Evolutionary conservation across 352 stramenopile species (phyloP), one percentile per base, ranked within the genome.

Genomic region (Saprolegnia diclina): DNA sequence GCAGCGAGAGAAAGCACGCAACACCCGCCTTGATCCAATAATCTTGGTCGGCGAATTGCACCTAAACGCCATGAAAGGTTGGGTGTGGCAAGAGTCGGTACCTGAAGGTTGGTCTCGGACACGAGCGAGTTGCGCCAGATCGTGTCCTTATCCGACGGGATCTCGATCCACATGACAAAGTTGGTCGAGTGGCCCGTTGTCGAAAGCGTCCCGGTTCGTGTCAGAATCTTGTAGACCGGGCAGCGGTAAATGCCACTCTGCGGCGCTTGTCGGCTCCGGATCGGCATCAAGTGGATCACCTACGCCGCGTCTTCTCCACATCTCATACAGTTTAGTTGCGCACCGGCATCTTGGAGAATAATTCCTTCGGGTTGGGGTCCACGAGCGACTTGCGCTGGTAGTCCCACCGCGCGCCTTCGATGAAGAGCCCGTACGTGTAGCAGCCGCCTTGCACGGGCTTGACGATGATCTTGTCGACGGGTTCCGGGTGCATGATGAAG

Each of bases 101-200:
- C 90, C 65, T 91, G 87, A 11, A 94, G 71, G 65, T 97, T 97
- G 37, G 91, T 97, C 76, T 97, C 91, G 0, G 90, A 97, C n/a
- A 97, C 91, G 32, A 97, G 81, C 24, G 81, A 90, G 54, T 91
- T 96, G 48, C 90, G 84, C 76, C 77, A 92, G 81, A 85, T 87
- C 29, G 77, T 93, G 57, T 57, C 79, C 45, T 86, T 83, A 62
- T 88, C 87, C 16, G 80, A 90, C 38, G 95, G 95, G 18, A 98
- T 84, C 59, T 98, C 93, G 70, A 98, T 96, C 95, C 94, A 98
- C 73, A 98, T 97, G 64, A 98, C 88, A 78, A 98, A 98, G 81
- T 98, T 98, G 26, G 95, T 98, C 38, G 88, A 97, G 74, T 98
- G 95, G 46, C 95, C 95, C 0, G 95, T 98, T 18, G 95, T 98